Percentiles rank a stretch among this genome's conserved stretches.
phyloP scores from a whole-genome alignment of 2,329 filamentous ascomycete species.

The Nemania sp. region DNA sequence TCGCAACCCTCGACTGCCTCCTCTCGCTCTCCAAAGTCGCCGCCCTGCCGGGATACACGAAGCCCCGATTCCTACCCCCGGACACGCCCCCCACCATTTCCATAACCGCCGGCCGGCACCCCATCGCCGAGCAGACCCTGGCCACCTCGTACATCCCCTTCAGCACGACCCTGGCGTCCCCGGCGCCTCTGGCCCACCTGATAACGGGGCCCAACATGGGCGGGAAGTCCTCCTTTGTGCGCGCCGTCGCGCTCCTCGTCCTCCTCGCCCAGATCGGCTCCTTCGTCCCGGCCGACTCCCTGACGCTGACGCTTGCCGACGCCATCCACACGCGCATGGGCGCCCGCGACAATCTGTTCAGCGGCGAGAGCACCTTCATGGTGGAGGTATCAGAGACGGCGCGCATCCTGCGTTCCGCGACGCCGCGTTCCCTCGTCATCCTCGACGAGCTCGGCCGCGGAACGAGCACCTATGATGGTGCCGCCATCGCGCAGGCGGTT shows the following conservation, averaged over 20 bases:
- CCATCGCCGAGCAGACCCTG: constrained; percentile 92
- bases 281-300: constrained; percentile 81
- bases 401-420: constrained; percentile 87
- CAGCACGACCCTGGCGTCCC: constrained; percentile 71
- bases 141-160: constrained; percentile 91
- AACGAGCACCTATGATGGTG: constrained; percentile 93
- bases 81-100: constrained; percentile 69
- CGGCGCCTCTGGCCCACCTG: constrained; percentile 73
- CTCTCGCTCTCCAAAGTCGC: constrained; percentile 85
- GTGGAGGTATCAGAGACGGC: constrained; percentile 93
- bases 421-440: constrained; percentile 82
- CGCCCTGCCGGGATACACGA: constrained; percentile 82
- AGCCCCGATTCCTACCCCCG: constrained; percentile 69
- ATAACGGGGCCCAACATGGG: constrained; percentile 99
- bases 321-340: constrained; percentile 96
- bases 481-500: constrained; percentile 92
- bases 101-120: constrained; percentile 79
- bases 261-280: constrained; percentile 96
- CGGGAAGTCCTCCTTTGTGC: constrained; percentile 96
- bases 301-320: constrained; percentile 80
- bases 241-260: constrained; percentile 85
- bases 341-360: constrained; percentile 93
- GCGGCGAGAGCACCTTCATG: constrained; percentile 96
- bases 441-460: constrained; percentile 94
- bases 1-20: constrained; percentile 88